Evolutionary conservation across 73 alveolate species (phyloP).

Genomic region (Stentor roeselii): DNA sequence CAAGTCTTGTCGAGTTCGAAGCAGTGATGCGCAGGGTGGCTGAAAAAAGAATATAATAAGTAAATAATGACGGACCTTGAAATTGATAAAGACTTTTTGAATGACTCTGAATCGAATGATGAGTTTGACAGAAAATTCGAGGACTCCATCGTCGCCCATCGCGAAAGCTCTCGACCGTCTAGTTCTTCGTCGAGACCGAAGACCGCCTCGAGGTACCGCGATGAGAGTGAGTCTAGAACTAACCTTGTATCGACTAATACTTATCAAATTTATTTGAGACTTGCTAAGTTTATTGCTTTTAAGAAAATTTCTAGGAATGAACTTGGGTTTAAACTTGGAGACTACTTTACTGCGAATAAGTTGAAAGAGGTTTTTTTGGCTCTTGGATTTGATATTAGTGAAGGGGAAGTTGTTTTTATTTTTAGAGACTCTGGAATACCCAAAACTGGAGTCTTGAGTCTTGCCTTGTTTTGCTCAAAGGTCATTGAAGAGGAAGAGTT

Average conservation of each 20-base stretch:
- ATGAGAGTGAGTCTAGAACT: neutral
- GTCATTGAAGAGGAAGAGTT: neutral
- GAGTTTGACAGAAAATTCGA: slow-evolving; percentile 8
- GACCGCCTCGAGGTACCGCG: slow-evolving; percentile 23
- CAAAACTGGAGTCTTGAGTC: neutral
- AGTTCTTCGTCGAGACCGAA: slow-evolving; percentile 13
- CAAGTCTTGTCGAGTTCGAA: no score
- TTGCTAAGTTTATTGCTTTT: neutral
- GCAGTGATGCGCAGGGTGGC: no score
- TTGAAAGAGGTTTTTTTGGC: neutral
- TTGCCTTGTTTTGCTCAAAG: neutral
- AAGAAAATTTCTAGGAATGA: neutral
- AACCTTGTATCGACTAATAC: neutral
- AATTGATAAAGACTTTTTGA: neutral
- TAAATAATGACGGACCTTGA: neutral
- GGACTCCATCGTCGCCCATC: neutral
- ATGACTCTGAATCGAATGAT: neutral
- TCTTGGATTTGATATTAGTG: slow-evolving; percentile 4
- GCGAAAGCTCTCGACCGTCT: neutral
- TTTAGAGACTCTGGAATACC: neutral
- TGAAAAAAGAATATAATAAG: no score
- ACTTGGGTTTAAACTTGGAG: neutral
- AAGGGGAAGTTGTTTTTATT: neutral
- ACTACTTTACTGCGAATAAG: neutral
- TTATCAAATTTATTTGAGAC: neutral